Evolutionary conservation across 2,329 filamentous ascomycete genomes (phyloP).

Genomic region (Trichoderma sp.): DNA sequence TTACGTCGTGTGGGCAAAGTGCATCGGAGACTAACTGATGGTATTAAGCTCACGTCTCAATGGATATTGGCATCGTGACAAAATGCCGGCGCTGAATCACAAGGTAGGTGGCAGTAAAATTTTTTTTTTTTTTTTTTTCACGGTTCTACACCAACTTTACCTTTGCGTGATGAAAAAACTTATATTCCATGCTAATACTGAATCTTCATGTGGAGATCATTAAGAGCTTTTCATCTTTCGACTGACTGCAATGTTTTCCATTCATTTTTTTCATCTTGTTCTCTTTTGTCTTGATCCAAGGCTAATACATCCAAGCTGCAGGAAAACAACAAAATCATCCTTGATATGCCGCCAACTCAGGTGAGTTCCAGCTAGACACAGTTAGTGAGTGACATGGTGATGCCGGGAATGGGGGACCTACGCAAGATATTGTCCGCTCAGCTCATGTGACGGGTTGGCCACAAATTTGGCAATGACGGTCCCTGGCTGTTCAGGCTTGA

Average conservation of each 20-base stretch:
- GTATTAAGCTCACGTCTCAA: not conserved
- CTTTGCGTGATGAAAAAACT: conserved; percentile 61
- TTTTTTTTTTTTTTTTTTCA: conserved; percentile 24
- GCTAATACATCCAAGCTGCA: conserved; percentile 23
- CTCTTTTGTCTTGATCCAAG: conserved; percentile 2
- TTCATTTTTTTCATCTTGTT: conserved; percentile 23
- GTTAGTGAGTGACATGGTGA: not conserved
- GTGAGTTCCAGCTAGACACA: conserved; percentile 36
- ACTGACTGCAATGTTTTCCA: conserved; percentile 53
- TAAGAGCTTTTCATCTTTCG: conserved; percentile 81
- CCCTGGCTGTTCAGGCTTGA: conserved; percentile 81
- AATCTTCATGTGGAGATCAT: conserved; percentile 64
- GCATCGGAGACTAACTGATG: conserved; percentile 4
- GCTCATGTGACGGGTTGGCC: conserved; percentile 57
- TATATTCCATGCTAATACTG: conserved; percentile 77
- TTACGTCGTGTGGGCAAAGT: not conserved
- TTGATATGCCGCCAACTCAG: conserved; percentile 54
- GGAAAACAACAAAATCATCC: conserved; percentile 26
- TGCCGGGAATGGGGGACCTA: conserved; percentile 37
- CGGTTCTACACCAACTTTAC: not conserved
- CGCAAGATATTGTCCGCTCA: conserved; percentile 75
- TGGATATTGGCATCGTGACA: not conserved
- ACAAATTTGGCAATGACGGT: conserved; percentile 80
- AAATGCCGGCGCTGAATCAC: not conserved
- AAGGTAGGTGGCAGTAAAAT: conserved; percentile 29